Percentiles rank a stretch among this genome's conserved stretches.
Conservation (phyloP, 768 basidiomycete species). For the Leccinum aurantiacum region DNA sequence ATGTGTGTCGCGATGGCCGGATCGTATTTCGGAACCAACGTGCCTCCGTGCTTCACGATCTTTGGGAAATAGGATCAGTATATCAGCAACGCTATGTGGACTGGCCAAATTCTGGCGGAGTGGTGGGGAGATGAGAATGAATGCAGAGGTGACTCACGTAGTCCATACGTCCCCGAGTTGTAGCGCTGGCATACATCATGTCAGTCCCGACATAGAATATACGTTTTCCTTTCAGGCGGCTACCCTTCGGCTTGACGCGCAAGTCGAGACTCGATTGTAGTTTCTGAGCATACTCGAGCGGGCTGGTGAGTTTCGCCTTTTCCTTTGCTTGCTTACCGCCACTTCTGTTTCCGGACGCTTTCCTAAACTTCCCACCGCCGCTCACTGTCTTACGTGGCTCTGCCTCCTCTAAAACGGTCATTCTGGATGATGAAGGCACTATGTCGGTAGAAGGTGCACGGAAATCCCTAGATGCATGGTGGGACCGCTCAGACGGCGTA, state of each 20-base stretch:
- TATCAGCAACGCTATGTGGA: neutral
- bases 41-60: constrained; percentile 67
- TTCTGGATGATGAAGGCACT: constrained; percentile 1
- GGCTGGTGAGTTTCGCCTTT: constrained; percentile 44
- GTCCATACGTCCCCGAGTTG: constrained; percentile 58
- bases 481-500: constrained; percentile 1
- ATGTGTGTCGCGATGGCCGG: constrained; percentile 62
- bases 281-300: constrained; percentile 54
- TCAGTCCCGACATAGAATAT: constrained; percentile 65
- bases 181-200: constrained; percentile 47
- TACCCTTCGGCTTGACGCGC: constrained; percentile 20
- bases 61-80: constrained; percentile 28
- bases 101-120: neutral
- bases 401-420: neutral
- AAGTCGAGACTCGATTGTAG: constrained; percentile 37
- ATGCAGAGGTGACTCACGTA: constrained; percentile 44
- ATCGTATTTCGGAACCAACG: constrained; percentile 59
- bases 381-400: constrained; percentile 23
- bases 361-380: constrained; percentile 18
- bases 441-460: neutral
- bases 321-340: constrained; percentile 37
- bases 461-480: neutral
- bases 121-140: neutral
- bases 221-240: constrained; percentile 50
- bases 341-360: constrained; percentile 2